Evolutionary conservation across 2,329 filamentous ascomycete genomes (phyloP).

Genomic region (Bipolaris zeicola): DNA sequence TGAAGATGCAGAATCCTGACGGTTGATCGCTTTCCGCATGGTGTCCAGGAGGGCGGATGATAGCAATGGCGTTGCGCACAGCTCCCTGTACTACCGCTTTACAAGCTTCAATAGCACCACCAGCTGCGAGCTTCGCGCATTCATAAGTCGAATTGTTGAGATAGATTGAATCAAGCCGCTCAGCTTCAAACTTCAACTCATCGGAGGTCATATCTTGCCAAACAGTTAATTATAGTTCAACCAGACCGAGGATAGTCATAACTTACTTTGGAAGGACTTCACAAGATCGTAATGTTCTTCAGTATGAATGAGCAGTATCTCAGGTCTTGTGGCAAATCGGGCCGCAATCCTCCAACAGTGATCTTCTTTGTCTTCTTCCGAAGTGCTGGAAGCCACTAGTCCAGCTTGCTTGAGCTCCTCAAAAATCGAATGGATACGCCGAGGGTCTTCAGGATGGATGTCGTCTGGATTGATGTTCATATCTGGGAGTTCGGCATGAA

Average conservation of each 20-base stretch:
- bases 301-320: slow-evolving; percentile 81
- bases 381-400: slow-evolving; percentile 68
- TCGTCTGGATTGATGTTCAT: slow-evolving; percentile 60
- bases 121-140: slow-evolving; percentile 82
- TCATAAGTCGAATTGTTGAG: slow-evolving; percentile 79
- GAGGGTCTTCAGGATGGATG: slow-evolving; percentile 91
- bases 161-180: slow-evolving; percentile 53
- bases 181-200: slow-evolving; percentile 71
- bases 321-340: slow-evolving; percentile 75
- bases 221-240: slow-evolving; percentile 14
- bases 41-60: slow-evolving; percentile 93
- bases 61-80: slow-evolving; percentile 93
- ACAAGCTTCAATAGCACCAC: slow-evolving; percentile 94
- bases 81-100: slow-evolving; percentile 82
- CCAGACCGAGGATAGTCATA: slow-evolving; percentile 13
- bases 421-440: slow-evolving; percentile 92
- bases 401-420: slow-evolving; percentile 82
- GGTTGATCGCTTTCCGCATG: slow-evolving; percentile 86
- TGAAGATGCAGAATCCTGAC: slow-evolving; percentile 97
- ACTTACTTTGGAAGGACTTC: slow-evolving; percentile 57
- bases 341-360: slow-evolving; percentile 73
- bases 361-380: slow-evolving; percentile 54
- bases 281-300: slow-evolving; percentile 82
- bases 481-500: slow-evolving; percentile 76
- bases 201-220: slow-evolving; percentile 54